Percentiles rank a stretch among this genome's conserved stretches.
phyloP scores from a whole-genome alignment of 2,329 filamentous ascomycete genomes.

The Colletotrichum lentis region DNA sequence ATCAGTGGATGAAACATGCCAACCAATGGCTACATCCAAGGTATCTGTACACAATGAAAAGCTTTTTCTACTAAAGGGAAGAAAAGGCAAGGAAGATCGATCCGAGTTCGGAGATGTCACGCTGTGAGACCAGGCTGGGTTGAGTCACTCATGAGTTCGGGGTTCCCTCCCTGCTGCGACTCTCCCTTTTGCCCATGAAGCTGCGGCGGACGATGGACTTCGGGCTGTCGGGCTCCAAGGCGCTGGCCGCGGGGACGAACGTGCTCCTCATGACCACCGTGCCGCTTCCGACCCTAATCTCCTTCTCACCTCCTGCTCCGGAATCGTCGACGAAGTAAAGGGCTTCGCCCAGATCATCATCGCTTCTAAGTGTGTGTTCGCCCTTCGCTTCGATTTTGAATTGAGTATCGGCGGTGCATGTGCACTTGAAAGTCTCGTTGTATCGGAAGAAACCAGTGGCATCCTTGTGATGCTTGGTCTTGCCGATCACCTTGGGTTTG shows the following conservation, averaged over 20 bases:
- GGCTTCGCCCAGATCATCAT: conserved; percentile 83
- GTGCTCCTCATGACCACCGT: conserved; percentile 76
- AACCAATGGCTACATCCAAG: conserved; percentile 15
- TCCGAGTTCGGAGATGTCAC: background rate
- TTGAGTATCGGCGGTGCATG: conserved; percentile 80
- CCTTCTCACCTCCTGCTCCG: conserved; percentile 72
- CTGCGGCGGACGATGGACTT: conserved; percentile 59
- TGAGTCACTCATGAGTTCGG: conserved; percentile 39
- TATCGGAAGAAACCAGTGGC: conserved; percentile 71
- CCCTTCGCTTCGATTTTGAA: conserved; percentile 89
- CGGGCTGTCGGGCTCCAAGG: conserved; percentile 55
- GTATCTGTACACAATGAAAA: conserved; percentile 31
- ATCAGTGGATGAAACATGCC: conserved; percentile 16
- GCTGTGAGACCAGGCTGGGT: too few relatives aligned
- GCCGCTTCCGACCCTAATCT: conserved; percentile 76
- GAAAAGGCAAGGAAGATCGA: conserved; percentile 4
- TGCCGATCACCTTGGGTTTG: conserved; percentile 83
- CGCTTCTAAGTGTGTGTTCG: conserved; percentile 83
- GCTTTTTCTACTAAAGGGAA: conserved; percentile 23
- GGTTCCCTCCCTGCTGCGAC: conserved; percentile 57
- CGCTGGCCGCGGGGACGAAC: conserved; percentile 63
- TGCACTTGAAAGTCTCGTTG: conserved; percentile 80
- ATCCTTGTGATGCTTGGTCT: conserved; percentile 90
- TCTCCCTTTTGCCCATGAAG: conserved; percentile 64
- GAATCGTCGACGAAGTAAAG: conserved; percentile 92